These are phyloP conservation scores for Agrostemma githago DNA, from an alignment of 148 eudicot genomes.

Conservation along the genomic window DNA sequence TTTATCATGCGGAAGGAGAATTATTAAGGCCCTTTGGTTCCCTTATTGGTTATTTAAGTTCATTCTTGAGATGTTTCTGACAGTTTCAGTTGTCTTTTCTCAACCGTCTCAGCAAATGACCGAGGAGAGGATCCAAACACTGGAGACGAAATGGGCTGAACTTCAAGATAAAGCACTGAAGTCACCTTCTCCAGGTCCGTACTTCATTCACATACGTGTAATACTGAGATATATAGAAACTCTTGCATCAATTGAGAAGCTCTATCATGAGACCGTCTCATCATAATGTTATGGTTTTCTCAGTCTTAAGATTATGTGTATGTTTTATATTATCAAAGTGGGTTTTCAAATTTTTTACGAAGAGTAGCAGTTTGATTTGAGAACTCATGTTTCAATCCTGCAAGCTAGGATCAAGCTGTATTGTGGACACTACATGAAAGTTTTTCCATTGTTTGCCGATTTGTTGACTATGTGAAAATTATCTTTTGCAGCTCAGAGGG, in stretches of 20 bases:
- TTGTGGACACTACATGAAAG: neutral
- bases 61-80: neutral
- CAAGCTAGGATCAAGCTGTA: neutral
- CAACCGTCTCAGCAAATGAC: conserved; percentile 39
- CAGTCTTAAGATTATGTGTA: neutral
- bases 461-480: conserved; percentile 7
- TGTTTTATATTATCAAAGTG: neutral
- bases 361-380: neutral
- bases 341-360: neutral
- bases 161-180: conserved; percentile 75
- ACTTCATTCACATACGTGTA: neutral
- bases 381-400: neutral
- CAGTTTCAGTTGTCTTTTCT: conserved; percentile 16
- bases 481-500: conserved; percentile 73
- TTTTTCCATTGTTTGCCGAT: neutral
- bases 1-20: neutral
- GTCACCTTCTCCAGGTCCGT: conserved; percentile 85
- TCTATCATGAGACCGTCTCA: neutral
- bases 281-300: neutral
- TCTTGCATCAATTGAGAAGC: neutral
- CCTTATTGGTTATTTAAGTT: conserved; percentile 1
- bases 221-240: neutral
- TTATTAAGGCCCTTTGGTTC: neutral
- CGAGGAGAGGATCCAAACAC: conserved; percentile 58
- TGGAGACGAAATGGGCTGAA: conserved; percentile 75